These are phyloP conservation scores for Arthrinium phaeospermum DNA, from an alignment of 2,329 filamentous ascomycete species.

Conservation along the genomic window DNA sequence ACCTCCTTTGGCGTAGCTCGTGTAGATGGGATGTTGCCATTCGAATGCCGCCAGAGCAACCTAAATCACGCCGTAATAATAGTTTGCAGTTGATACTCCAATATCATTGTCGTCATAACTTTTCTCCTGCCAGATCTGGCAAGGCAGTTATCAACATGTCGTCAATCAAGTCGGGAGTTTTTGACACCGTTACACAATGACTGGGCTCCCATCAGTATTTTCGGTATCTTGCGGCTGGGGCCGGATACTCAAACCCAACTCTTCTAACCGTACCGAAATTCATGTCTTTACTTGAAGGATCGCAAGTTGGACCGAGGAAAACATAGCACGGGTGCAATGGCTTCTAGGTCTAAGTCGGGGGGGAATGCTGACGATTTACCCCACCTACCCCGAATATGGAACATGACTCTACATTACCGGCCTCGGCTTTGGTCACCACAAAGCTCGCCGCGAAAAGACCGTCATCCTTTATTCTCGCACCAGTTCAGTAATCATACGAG, in stretches of 20 bases:
- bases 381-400: constrained; percentile 7
- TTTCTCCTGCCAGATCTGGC: neutral
- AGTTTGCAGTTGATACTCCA: neutral
- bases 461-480: neutral
- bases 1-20: too few species aligned
- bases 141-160: neutral
- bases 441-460: neutral
- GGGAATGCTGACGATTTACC: neutral
- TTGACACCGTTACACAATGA: neutral
- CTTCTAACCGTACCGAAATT: neutral
- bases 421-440: neutral
- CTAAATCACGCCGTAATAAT: neutral
- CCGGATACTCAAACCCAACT: neutral
- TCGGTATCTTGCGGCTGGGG: neutral
- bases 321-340: neutral
- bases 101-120: neutral
- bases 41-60: neutral
- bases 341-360: neutral
- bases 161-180: neutral
- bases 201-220: neutral
- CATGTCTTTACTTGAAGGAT: neutral
- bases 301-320: neutral
- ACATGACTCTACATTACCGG: neutral
- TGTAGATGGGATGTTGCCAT: neutral
- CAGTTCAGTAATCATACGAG: neutral